Conservation (phyloP, 257 asterid genomes). For the Rhazya stricta region DNA sequence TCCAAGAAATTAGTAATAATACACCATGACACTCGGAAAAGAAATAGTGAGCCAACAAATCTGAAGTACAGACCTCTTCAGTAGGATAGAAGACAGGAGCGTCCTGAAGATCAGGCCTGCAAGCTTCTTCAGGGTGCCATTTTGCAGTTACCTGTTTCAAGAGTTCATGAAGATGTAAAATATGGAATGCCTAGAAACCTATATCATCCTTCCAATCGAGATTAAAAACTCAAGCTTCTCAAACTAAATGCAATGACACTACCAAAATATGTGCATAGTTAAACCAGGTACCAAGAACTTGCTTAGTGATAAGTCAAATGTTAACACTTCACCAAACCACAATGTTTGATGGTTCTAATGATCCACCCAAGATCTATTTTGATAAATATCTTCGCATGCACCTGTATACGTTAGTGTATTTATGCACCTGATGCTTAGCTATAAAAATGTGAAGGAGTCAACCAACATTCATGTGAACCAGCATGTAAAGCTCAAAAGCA, state of each 20-base stretch:
- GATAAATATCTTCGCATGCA: neutral
- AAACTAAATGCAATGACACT: neutral
- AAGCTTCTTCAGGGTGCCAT: slow-evolving; percentile 84
- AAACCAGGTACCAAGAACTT: neutral
- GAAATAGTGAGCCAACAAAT: slow-evolving; percentile 1
- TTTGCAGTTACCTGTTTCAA: slow-evolving; percentile 70
- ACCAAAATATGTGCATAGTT: neutral
- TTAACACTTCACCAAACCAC: neutral
- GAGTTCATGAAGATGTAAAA: slow-evolving; percentile 15
- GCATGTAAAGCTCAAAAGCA: neutral
- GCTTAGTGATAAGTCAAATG: neutral
- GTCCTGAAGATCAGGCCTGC: slow-evolving; percentile 65
- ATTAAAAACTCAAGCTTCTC: slow-evolving; percentile 6
- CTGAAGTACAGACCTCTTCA: slow-evolving; percentile 63
- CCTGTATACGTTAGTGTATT: neutral
- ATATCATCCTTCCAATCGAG: neutral
- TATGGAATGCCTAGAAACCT: neutral
- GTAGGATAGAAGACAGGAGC: slow-evolving; percentile 95
- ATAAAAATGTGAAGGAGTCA: neutral
- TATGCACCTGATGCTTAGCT: neutral
- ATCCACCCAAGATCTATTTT: neutral
- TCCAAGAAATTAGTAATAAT: neutral
- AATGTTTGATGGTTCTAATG: neutral
- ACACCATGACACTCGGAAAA: neutral
- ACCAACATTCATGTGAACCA: neutral